Evolutionary conservation across 208 protist genomes (phyloP), one percentile per base, ranked within the genome.

Genomic region (Spongospora subterranea): DNA sequence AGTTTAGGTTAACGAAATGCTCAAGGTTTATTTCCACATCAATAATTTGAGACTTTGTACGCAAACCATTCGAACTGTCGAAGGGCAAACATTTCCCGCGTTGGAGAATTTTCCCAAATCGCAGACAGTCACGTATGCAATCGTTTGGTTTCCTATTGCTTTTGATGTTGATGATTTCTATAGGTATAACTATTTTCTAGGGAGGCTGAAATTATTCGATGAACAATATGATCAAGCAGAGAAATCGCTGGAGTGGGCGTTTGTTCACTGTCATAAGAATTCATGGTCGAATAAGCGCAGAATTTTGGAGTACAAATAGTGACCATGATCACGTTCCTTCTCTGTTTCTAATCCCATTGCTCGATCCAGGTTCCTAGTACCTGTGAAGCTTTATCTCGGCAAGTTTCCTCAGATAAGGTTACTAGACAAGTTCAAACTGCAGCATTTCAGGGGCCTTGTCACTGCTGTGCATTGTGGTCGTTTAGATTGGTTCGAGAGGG

Each of bases 141-240:
- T 43, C 17, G 71, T 82, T 17, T 39, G 6, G 17, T 43, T 6
- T 82, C 35, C 71, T 20, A 39, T 39, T n/a, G 35, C 71, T 6
- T 43, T 6, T 6, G 6, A 40, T 39, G n/a, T 35, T 6, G 13
- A 6, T 29, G 24, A 20, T 13, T 6, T 43, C 71, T 6, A 20
- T 35, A 82, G 71, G 35, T 82, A 82, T 43, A 82, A 82, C 71
- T 82, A 82, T 43, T 82, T 82, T 35, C n/a, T 82, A n/a, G 71
- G 71, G 17, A 6, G 71, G 40, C n/a, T 82, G n/a, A 82, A 82
- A 35, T 35, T 82, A n/a, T 82, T 82, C n/a, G 71, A 82, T 43
- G 71, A 82, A n/a, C 71, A 82, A 43, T 82, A 82, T n/a, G 71
- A 82, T 13, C 71, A 82, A 43, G 71, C 71, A 20, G 71, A 82